phyloP scores from a whole-genome alignment of 2,329 filamentous ascomycete species.

The Talaromyces sp. region DNA sequence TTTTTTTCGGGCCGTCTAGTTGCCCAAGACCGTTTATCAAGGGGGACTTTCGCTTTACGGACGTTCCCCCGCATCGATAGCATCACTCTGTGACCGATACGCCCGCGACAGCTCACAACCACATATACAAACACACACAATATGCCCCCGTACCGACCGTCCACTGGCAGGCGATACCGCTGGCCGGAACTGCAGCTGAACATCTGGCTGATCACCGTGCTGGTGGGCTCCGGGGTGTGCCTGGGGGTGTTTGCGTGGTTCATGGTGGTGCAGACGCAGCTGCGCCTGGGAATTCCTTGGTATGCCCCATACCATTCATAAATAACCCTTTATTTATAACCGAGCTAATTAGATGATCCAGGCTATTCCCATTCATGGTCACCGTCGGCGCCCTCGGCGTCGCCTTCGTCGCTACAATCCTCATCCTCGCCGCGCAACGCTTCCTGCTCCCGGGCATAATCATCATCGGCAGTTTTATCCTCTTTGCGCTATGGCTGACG shows the following conservation, averaged over 20 bases:
- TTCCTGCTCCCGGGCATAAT: constrained; percentile 56
- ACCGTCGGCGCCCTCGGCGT: constrained; percentile 53
- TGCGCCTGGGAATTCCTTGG: constrained; percentile 57
- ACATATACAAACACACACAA: background rate
- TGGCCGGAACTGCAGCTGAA: constrained; percentile 64
- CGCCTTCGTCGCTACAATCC: constrained; percentile 54
- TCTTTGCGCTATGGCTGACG: constrained; percentile 57
- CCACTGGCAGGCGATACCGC: constrained; percentile 40
- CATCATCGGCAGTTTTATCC: constrained; percentile 56
- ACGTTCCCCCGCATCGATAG: background rate
- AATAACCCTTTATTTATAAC: background rate
- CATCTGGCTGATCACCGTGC: constrained; percentile 59
- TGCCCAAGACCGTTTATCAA: background rate
- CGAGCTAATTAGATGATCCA: constrained; percentile 23
- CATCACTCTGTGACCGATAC: background rate
- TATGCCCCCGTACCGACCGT: constrained; percentile 18
- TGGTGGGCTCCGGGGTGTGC: constrained; percentile 53
- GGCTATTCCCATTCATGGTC: constrained; percentile 62
- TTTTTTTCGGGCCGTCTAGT: background rate
- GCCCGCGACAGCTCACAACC: background rate
- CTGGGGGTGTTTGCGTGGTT: constrained; percentile 59
- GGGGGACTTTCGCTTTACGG: background rate
- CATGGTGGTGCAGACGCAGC: constrained; percentile 52
- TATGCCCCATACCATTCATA: constrained; percentile 27
- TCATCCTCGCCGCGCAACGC: constrained; percentile 52